Evolutionary conservation across 1,284 basidiomycete genomes (phyloP).

Genomic region (Cryptococcus sp.): DNA sequence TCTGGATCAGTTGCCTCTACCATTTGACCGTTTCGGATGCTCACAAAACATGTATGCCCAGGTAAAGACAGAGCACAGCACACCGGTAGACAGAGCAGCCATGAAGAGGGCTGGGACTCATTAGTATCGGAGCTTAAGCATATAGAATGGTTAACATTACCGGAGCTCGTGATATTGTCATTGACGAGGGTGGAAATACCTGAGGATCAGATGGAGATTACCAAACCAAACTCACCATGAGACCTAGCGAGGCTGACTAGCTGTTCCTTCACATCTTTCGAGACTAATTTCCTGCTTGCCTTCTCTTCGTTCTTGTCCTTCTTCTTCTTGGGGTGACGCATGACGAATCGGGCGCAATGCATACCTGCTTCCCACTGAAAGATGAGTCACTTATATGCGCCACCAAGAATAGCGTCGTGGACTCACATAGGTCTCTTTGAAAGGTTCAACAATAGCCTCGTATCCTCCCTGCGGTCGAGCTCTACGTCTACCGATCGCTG

Average conservation of each 20-base stretch:
- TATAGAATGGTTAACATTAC: neutral
- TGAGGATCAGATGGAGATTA: neutral
- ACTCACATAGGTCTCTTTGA: slow-evolving; percentile 2
- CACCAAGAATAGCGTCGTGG: neutral
- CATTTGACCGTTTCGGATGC: neutral
- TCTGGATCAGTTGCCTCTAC: neutral
- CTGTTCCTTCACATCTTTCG: neutral
- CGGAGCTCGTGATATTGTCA: neutral
- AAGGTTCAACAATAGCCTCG: neutral
- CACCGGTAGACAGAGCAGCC: neutral
- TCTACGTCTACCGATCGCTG: slow-evolving; percentile 1
- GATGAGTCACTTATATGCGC: neutral
- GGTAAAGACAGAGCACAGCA: neutral
- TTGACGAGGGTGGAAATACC: neutral
- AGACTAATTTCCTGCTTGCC: neutral
- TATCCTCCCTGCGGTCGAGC: neutral
- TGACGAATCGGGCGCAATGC: neutral
- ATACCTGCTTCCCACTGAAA: neutral
- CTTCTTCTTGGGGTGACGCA: neutral
- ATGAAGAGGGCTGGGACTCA: neutral
- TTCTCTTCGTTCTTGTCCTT: neutral
- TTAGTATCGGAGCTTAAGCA: no score
- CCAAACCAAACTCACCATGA: neutral
- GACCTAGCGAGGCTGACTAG: neutral
- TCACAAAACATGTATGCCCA: slow-evolving; percentile 1